These are phyloP conservation scores for Cystobasidium ongulense DNA, from an alignment of 768 basidiomycete species.

Conservation along the genomic window DNA sequence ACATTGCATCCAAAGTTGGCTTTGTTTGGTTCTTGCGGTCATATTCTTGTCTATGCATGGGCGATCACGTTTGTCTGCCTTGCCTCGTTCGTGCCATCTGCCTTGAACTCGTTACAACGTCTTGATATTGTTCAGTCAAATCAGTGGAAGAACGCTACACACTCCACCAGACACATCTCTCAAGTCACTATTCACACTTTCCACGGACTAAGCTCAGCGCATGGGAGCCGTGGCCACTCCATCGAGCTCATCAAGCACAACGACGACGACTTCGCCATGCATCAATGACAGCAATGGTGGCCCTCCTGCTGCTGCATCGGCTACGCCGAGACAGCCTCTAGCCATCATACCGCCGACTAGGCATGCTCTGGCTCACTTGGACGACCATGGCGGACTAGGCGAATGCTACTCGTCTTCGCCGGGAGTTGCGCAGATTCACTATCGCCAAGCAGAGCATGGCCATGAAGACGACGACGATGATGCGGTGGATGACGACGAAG, in stretches of 20 bases:
- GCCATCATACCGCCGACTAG: neutral
- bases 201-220: neutral
- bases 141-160: neutral
- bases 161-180: neutral
- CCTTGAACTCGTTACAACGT: neutral
- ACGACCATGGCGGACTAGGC: neutral
- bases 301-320: neutral
- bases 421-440: constrained; percentile 11
- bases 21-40: neutral
- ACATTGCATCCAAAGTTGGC: neutral
- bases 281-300: neutral
- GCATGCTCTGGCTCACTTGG: neutral
- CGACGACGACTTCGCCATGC: neutral
- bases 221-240: neutral
- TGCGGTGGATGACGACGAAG: neutral
- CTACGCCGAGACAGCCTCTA: neutral
- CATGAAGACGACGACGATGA: constrained; percentile 25
- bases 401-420: neutral
- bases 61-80: too few relatives aligned
- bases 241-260: neutral
- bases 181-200: neutral
- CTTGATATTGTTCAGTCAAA: too few relatives aligned
- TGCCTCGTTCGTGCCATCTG: neutral
- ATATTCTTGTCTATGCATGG: neutral
- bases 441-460: constrained; percentile 26